A percentile compares a stretch with the other conserved stretches of the same genome.
Evolutionary conservation across 179 eudicot genomes (phyloP).

Genomic region (Beta corolliflora): DNA sequence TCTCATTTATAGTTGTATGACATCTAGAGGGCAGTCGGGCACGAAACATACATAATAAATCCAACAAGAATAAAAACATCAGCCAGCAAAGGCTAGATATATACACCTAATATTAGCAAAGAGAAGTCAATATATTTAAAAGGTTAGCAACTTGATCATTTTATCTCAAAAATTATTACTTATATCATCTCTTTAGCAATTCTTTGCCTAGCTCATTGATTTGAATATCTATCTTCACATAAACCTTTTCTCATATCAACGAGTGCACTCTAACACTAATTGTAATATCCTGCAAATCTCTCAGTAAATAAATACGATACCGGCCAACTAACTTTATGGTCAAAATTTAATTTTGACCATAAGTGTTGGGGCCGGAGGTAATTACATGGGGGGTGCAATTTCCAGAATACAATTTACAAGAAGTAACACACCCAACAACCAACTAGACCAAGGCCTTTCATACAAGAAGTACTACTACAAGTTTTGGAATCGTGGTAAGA

Average conservation of each 20-base stretch:
- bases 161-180: not conserved
- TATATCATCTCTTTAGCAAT: not conserved
- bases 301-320: too few relatives aligned
- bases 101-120: slow-evolving; percentile 3
- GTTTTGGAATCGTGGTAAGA: slow-evolving; percentile 7
- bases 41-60: not conserved
- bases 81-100: not conserved
- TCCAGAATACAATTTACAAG: not conserved
- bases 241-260: not conserved
- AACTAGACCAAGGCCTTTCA: not conserved
- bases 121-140: not conserved
- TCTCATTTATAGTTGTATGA: slow-evolving; percentile 8
- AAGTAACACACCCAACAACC: not conserved
- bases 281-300: not conserved
- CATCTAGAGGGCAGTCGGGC: not conserved
- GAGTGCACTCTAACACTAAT: not conserved
- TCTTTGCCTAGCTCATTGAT: not conserved
- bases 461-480: not conserved
- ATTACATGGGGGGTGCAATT: not conserved
- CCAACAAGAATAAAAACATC: not conserved
- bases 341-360: not conserved
- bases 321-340: not conserved
- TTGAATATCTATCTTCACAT: not conserved
- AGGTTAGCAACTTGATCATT: not conserved
- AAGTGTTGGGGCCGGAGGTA: not conserved